These are phyloP conservation scores for Naganishia randhawae DNA, from an alignment of 768 basidiomycete genomes.

Conservation along the genomic window DNA sequence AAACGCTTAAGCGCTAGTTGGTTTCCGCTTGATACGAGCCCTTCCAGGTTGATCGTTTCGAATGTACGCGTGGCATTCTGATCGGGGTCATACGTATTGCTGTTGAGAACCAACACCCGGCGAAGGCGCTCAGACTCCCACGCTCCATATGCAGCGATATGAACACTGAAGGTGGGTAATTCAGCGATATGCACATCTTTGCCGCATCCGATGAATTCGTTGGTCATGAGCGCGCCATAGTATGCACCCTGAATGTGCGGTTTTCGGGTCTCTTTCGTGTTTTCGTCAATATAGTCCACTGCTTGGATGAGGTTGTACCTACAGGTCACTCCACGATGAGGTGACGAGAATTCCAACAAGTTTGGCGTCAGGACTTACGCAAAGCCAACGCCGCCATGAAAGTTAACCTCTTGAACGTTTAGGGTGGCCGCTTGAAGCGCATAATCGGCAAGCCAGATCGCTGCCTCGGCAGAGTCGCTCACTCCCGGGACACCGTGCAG, in stretches of 20 bases:
- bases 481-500: slow-evolving; percentile 30
- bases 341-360: not conserved
- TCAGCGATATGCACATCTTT: not conserved
- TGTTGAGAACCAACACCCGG: slow-evolving; percentile 29
- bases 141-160: slow-evolving; percentile 19
- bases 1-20: not conserved
- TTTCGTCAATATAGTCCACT: slow-evolving; percentile 28
- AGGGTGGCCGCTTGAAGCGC: slow-evolving; percentile 29
- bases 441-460: slow-evolving; percentile 34
- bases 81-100: slow-evolving; percentile 4
- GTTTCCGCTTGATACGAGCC: not conserved
- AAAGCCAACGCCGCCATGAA: slow-evolving; percentile 33
- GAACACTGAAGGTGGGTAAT: slow-evolving; percentile 17
- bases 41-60: not conserved
- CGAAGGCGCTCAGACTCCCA: slow-evolving; percentile 22
- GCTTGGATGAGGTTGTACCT: slow-evolving; percentile 34
- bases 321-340: not conserved
- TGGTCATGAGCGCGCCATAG: slow-evolving; percentile 30
- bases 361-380: not conserved
- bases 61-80: not conserved
- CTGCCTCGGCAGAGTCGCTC: slow-evolving; percentile 31
- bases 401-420: slow-evolving; percentile 30
- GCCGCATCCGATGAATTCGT: slow-evolving; percentile 29
- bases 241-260: slow-evolving; percentile 31
- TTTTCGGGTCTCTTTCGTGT: slow-evolving; percentile 4